These are phyloP conservation scores for Apiospora phragmitis DNA, from an alignment of 2,329 filamentous ascomycete species.

Conservation along the genomic window DNA sequence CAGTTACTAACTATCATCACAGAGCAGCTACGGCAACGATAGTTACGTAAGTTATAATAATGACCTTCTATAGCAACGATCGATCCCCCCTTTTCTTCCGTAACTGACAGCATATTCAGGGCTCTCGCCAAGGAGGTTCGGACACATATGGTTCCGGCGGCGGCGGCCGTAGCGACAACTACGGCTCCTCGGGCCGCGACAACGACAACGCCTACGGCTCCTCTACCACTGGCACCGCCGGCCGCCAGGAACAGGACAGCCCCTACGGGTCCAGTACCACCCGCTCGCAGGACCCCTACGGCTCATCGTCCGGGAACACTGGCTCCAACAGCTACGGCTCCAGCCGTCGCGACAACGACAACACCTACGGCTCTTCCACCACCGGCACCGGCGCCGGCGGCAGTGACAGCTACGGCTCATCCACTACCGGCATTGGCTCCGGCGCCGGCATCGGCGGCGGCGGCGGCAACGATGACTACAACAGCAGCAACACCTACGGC, in stretches of 20 bases:
- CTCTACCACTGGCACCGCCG: conserved; percentile 7
- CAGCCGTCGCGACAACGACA: conserved; percentile 7
- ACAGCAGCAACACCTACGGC: conserved; percentile 25
- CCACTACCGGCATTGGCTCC: conserved; percentile 17
- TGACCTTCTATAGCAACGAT: neutral
- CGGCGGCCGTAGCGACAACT: conserved; percentile 16
- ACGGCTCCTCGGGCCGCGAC: conserved; percentile 14
- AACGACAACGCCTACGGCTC: conserved; percentile 22
- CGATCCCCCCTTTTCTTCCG: neutral
- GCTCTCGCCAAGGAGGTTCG: neutral
- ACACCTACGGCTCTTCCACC: conserved; percentile 18
- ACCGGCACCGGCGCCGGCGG: neutral
- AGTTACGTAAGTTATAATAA: conserved; percentile 11
- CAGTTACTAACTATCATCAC: neutral
- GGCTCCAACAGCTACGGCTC: neutral
- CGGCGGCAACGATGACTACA: conserved; percentile 25
- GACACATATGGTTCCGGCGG: conserved; percentile 13
- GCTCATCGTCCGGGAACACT: conserved; percentile 21
- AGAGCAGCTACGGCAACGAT: conserved; percentile 13
- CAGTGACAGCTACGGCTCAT: conserved; percentile 23
- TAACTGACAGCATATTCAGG: neutral
- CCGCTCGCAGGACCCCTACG: conserved; percentile 17
- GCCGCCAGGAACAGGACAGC: conserved; percentile 11
- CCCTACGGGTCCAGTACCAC: conserved; percentile 16
- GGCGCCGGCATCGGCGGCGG: conserved; percentile 23